Evolutionary conservation across 1,284 basidiomycete genomes (phyloP), one percentile per base, ranked within the genome.

Genomic region (Bondarzewia mesenterica): DNA sequence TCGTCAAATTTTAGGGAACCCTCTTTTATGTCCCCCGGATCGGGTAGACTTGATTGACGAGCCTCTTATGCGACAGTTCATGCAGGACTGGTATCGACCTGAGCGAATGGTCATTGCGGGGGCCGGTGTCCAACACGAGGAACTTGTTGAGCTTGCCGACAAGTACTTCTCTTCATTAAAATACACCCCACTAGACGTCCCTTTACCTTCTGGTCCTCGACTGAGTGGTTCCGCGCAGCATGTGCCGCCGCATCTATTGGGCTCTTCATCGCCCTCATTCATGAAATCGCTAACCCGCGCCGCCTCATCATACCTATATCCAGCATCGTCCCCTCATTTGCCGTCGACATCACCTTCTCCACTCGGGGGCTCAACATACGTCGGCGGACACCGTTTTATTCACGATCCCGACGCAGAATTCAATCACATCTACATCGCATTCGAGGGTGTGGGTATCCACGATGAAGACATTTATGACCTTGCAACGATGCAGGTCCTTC

Each of bases 71-170:
- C 74, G 79, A 50, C 69, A 74, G 15, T 89, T 78, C 57, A 82
- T 90, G 74, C 69, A 73, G 49, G 79, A 85, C 39, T 97, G 93
- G 93, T 97, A 93, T 66, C 75, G 79, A 43, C 93, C 95, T 1
- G 93, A 97, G 60, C 72, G 91, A 45, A 94, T 98, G 77, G 93
- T 98, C 42, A 76, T 98, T 42, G 93, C 95, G 2, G 94, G 93
- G 20, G 88, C 89, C 3, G 95, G 95, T 8, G 89, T 99, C 80
- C 78, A 74, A 18, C 95, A 98, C 62, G 82, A 91, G 58, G 77
- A 91, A 55, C 76, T 99, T 3, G 87, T 97, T 21, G 86, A 92
- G 58, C 73, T 94, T 18, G 78, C 82, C 0, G 80, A 93, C 62
- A 85, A 87, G 63, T 77, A 87, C 60, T 97, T 98, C 62, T 89